Evolutionary conservation across 2,329 filamentous ascomycete species (phyloP), one percentile per base, ranked within the genome.

Genomic region (Thelonectria olida): DNA sequence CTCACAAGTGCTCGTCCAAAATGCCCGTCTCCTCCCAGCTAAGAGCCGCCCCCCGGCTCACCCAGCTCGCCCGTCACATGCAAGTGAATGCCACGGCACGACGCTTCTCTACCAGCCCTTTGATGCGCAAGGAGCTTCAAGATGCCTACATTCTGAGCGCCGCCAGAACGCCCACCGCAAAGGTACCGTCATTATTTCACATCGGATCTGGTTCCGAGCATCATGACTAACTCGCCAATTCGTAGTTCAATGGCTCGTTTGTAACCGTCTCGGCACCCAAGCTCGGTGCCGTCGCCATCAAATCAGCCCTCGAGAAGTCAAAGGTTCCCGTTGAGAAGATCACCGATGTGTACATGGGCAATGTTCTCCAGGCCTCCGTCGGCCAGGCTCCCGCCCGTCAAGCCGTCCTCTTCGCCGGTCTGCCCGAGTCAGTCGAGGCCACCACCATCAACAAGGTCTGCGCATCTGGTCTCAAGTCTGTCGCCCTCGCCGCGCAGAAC

Each of bases 361-460:
- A 97, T 73, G 96, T 98, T 9, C 85, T 98, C 39, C 90, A 93
- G 77, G 95, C 85, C 44, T 87, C 86, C 17, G 86, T 96, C 6
- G 96, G 96, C 45, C 96, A 99, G 80, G 88, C 96, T 0, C 96
- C 96, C 2, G 95, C 96, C 20, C 89, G 96, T 49, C 96, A 99
- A 81, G 96, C 96, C 10, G 83, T 88, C 67, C 91, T 98, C 62
- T 95, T 96, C 73, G 93, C 96, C 4, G 94, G 94, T 2, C 87
- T 98, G 4, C 85, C 93, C 9, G 82, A 88, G n/a, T 88, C 85
- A 7, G 86, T 96, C 58, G 96, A 99, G 80, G 91, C 94, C 34
- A 90, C 91, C 51, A 98, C 96, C 15, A 90, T 99, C 79, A 99
- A 99, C 85, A 99, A 99, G 81, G 96, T 99, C 62, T 99, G 96